These are phyloP conservation scores for Penicillium italicum DNA, from an alignment of 2,329 filamentous ascomycete genomes.

Conservation along the genomic window DNA sequence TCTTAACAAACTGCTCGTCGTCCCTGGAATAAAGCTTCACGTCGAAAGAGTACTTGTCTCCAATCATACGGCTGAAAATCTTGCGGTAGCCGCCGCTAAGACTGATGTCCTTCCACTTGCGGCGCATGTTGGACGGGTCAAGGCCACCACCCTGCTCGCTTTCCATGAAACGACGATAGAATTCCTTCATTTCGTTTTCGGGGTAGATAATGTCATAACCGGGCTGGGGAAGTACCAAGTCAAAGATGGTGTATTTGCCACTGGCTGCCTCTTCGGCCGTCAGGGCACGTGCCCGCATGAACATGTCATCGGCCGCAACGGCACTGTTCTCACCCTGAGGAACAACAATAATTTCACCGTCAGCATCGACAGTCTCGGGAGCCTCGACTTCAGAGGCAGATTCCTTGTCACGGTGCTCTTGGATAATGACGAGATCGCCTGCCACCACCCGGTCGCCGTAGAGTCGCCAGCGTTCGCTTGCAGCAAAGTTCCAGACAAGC, in stretches of 20 bases:
- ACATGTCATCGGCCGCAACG: conserved; percentile 53
- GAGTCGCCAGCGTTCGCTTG: conserved; percentile 72
- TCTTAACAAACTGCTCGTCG: conserved; percentile 81
- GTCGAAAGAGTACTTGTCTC: conserved; percentile 60
- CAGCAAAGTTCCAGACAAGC: conserved; percentile 85
- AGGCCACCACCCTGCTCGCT: conserved; percentile 71
- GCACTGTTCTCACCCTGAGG: conserved; percentile 57
- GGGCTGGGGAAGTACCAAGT: conserved; percentile 86
- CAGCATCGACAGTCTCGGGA: conserved; percentile 50
- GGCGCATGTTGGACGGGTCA: conserved; percentile 81
- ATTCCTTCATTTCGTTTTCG: conserved; percentile 73
- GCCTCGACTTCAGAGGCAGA: conserved; percentile 27
- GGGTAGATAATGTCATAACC: conserved; percentile 90
- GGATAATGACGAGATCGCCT: conserved; percentile 76
- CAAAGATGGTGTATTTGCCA: conserved; percentile 75
- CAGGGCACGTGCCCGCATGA: conserved; percentile 68
- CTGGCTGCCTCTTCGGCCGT: conserved; percentile 73
- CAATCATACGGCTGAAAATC: conserved; percentile 71
- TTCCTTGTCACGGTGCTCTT: conserved; percentile 54
- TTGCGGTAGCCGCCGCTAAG: conserved; percentile 86
- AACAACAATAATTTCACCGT: conserved; percentile 64
- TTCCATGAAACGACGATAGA: conserved; percentile 83
- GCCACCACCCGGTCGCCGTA: conserved; percentile 71
- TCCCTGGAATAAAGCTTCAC: conserved; percentile 63
- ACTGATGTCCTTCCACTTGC: conserved; percentile 80